phyloP scores from a whole-genome alignment of 225 moss, liverwort and hornwort genomes.

The Marchantia polymorpha region DNA sequence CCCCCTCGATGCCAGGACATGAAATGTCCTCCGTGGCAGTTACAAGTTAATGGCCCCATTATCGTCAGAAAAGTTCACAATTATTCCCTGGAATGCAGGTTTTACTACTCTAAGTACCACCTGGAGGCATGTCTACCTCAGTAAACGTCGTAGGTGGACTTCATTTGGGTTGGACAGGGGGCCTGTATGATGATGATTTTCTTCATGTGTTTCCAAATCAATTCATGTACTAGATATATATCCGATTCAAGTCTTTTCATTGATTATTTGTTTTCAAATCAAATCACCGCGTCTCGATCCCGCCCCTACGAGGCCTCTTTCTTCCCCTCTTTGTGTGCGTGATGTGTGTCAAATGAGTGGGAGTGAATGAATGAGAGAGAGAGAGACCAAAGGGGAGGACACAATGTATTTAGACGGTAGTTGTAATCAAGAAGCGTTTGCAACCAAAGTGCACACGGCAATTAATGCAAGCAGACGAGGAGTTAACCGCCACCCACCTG shows the following conservation, averaged over 20 bases:
- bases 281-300: neutral
- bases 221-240: conserved; percentile 35
- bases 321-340: too few relatives aligned
- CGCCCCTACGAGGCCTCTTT: too few relatives aligned
- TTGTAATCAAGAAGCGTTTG: too few relatives aligned
- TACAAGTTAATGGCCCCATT: conserved; percentile 20
- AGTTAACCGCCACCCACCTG: too few relatives aligned
- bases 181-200: conserved; percentile 26
- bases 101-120: conserved; percentile 18
- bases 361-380: too few relatives aligned
- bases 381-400: too few relatives aligned
- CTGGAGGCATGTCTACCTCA: conserved; percentile 25
- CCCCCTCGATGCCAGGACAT: conserved; percentile 15
- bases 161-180: conserved; percentile 23
- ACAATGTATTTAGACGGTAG: too few relatives aligned
- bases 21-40: conserved; percentile 6
- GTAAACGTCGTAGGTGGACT: conserved; percentile 17
- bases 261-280: conserved; percentile 19
- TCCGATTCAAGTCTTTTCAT: conserved; percentile 24
- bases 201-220: conserved; percentile 31
- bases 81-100: conserved; percentile 29
- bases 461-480: too few relatives aligned
- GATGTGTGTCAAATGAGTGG: too few relatives aligned
- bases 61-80: conserved; percentile 26
- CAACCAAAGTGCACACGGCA: too few relatives aligned